A percentile compares a stretch with the other conserved stretches of the same genome.
These are phyloP conservation scores for Exophiala alcalophila DNA, from an alignment of 2,329 filamentous ascomycete genomes.

Conservation along the genomic window DNA sequence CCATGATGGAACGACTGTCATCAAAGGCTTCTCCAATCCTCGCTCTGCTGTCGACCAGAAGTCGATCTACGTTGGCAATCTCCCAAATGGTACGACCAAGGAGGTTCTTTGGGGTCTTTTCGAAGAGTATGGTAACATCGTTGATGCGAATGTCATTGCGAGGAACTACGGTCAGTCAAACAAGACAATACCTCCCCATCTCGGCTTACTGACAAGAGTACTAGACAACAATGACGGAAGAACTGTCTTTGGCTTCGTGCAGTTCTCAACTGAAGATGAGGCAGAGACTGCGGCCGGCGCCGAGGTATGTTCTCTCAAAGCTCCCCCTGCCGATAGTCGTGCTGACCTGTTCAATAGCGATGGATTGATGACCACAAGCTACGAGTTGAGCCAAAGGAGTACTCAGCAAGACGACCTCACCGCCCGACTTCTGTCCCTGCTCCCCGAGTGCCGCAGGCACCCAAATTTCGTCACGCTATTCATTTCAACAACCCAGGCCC, in stretches of 20 bases:
- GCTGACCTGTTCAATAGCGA: constrained; percentile 6
- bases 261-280: constrained; percentile 21
- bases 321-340: background rate
- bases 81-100: constrained; percentile 23
- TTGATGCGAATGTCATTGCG: constrained; percentile 26
- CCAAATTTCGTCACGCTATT: no score
- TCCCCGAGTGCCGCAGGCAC: constrained; percentile 3
- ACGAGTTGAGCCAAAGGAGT: constrained; percentile 30
- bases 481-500: no score
- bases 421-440: constrained; percentile 1
- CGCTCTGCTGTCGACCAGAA: constrained; percentile 24
- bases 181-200: background rate
- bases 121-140: constrained; percentile 21
- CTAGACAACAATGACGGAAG: constrained; percentile 20
- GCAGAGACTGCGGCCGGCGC: constrained; percentile 23
- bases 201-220: constrained; percentile 10
- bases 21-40: constrained; percentile 17
- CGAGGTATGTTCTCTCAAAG: constrained; percentile 13
- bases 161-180: constrained; percentile 27
- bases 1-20: constrained; percentile 7
- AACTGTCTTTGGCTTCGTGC: constrained; percentile 29
- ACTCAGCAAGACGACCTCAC: constrained; percentile 24
- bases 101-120: constrained; percentile 23
- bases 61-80: constrained; percentile 30
- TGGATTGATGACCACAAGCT: constrained; percentile 19